Evolutionary conservation across 768 basidiomycete species (phyloP), one percentile per base, ranked within the genome.

Genomic region (Boletus coccyginus): DNA sequence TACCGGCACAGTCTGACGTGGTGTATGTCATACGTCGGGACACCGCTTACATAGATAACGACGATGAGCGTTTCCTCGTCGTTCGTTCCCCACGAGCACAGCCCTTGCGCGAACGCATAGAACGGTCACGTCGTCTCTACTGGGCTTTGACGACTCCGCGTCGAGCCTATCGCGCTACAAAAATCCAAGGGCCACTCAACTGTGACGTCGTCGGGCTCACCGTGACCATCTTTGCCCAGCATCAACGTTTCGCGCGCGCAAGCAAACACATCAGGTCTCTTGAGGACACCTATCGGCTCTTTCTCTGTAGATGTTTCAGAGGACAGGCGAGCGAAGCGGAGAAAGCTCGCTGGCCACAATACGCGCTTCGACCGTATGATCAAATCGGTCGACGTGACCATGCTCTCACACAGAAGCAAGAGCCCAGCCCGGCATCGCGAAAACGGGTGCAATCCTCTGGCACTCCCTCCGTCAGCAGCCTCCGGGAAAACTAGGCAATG

Each of bases 361-460:
- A 66, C 77, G 35, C 80, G 80, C 39, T 87, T 83, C 61, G 87
- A 90, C 66, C 75, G 75, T 43, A 90, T 90, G 88, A 71, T 89
- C 32, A 76, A 82, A 49, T 76, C 80, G 3, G 82, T 87, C 73
- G 77, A 81, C 52, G 21, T 21, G 21, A 59, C 72, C n/a, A 66
- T 73, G 40, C 66, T 71, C 58, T 62, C 70, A 52, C 43, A 55
- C 49, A 42, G 57, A 50, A 62, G 44, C 45, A 53, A 29, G 36
- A 64, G 55, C 50, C 62, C 71, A 43, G 60, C 51, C 45, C 29
- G n/a, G n/a, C 19, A 41, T 62, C 59, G 50, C 73, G 74, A 35
- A 68, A 63, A 32, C 72, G 75, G 40, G 60, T 67, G 10, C 62
- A 66, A 33, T 82, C 79, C 24, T 73, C 74, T 8, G 70, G 74